Evolutionary conservation across 2,329 filamentous ascomycete species (phyloP), one percentile per base, ranked within the genome.

Genomic region (Drechslerella dactyloides): DNA sequence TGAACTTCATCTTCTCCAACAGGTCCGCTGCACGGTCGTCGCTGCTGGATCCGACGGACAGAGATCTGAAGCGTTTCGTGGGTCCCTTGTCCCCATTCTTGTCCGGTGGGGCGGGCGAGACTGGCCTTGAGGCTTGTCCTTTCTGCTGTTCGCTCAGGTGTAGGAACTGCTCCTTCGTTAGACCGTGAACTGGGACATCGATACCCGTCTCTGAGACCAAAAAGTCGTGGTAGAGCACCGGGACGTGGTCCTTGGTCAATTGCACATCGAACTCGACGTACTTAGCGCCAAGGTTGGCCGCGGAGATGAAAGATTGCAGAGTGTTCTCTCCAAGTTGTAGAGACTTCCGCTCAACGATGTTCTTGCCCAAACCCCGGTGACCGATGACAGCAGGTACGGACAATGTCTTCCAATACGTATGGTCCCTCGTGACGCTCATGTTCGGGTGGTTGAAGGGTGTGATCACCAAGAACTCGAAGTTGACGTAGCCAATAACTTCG

Each of bases 201-300:
- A 97, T 94, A 8, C 96, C 94, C 0, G 94, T 97, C 81, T 99
- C 94, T 78, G 92, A 96, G 79, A 99, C 94, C 13, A 97, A 84
- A 78, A 99, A 99, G 79, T 99, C 94, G 78, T 99, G 94, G 78
- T 99, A 99, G 77, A 99, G 96, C 74, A 99, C 93, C 0, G 94
- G 94, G 1, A 99, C 92, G 77, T 96, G 92, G 78, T 99, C 94
- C 78, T 99, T 99, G n/a, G 94, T 99, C 42, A 99, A 83, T 79
- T 99, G 94, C 0, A 99, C 94, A 78, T 99, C 94, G 77, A 90
- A 88, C 76, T 89, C 86, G 52, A 89, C 86, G 75, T 89, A 89
- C 63, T 88, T 85, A 1, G 87, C 94, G 7, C 94, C 94, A 57
- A 99, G 81, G 75, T 97, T 97, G 48, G 93, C 93, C 1, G 94